Evolutionary conservation across 768 basidiomycete species (phyloP).

Genomic region (Suillus subaureus): DNA sequence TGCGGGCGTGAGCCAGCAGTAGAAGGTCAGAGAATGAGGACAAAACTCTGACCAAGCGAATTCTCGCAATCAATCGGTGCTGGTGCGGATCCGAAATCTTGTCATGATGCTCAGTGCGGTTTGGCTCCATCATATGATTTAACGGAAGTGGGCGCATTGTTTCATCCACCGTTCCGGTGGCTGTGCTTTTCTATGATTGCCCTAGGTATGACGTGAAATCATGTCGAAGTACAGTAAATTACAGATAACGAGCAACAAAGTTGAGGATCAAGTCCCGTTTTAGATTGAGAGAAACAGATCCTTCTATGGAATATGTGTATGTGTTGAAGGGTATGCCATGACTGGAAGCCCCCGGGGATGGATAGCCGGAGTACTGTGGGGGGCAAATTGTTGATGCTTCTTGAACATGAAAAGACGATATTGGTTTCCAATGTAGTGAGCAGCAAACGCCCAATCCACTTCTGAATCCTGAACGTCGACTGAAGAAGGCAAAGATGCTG

Average conservation of each 20-base stretch:
- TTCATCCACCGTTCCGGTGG: conserved; percentile 1
- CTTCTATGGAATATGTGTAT: conserved; percentile 1
- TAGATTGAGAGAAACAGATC: not conserved
- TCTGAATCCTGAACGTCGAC: conserved; percentile 23
- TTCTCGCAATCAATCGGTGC: conserved; percentile 1
- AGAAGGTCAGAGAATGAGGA: not conserved
- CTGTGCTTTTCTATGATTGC: not conserved
- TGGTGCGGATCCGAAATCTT: conserved; percentile 5
- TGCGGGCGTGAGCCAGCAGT: conserved; percentile 20
- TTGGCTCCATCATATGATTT: not conserved
- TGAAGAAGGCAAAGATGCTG: conserved; percentile 13
- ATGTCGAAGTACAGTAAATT: conserved; percentile 2
- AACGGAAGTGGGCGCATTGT: conserved; percentile 2
- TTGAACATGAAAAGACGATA: conserved; percentile 34
- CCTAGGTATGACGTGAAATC: not conserved
- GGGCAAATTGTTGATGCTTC: conserved; percentile 30
- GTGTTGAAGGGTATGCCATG: conserved; percentile 5
- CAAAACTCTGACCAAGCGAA: not conserved
- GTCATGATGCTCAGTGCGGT: not conserved
- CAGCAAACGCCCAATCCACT: conserved; percentile 30
- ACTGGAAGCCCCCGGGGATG: conserved; percentile 1
- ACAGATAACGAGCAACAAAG: conserved; percentile 5
- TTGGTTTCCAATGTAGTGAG: conserved; percentile 32
- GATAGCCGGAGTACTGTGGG: conserved; percentile 13
- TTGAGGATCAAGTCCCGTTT: not conserved